Evolutionary conservation across 345 rosid genomes (phyloP).

Genomic region (Euphorbia lathyris): DNA sequence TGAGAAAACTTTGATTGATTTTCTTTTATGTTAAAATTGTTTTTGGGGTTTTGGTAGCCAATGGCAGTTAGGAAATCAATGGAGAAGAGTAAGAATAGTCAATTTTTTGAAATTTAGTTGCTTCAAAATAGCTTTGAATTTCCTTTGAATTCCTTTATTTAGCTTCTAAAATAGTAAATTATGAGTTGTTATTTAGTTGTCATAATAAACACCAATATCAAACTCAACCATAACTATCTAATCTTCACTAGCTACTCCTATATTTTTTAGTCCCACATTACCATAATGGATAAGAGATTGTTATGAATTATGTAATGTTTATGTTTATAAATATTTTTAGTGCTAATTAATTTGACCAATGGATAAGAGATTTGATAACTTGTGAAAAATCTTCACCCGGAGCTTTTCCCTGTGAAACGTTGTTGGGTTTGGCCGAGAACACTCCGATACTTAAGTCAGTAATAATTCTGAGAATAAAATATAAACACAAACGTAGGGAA

Average conservation of each 20-base stretch:
- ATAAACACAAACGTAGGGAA: no score
- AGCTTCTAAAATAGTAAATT: constrained; percentile 6
- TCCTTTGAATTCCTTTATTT: not conserved
- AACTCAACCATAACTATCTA: not conserved
- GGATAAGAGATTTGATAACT: no score
- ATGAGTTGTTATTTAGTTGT: not conserved
- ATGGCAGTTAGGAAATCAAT: constrained; percentile 17
- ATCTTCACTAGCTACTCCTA: not conserved
- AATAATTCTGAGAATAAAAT: no score
- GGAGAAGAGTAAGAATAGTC: constrained; percentile 21
- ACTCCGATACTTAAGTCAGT: no score
- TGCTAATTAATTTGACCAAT: no score
- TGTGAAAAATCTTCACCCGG: no score
- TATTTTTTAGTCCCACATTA: no score
- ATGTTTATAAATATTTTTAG: no score
- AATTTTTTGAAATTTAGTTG: not conserved
- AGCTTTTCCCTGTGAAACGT: no score
- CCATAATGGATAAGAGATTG: no score
- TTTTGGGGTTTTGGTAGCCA: not conserved
- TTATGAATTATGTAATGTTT: no score
- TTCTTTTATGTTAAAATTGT: not conserved
- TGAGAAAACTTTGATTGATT: not conserved
- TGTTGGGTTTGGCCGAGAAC: no score
- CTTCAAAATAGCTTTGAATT: not conserved
- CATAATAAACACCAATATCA: not conserved